Evolutionary conservation across 495 filamentous ascomycete species (phyloP), one percentile per base, ranked within the genome.

Genomic region (Aspergillus ostianus): DNA sequence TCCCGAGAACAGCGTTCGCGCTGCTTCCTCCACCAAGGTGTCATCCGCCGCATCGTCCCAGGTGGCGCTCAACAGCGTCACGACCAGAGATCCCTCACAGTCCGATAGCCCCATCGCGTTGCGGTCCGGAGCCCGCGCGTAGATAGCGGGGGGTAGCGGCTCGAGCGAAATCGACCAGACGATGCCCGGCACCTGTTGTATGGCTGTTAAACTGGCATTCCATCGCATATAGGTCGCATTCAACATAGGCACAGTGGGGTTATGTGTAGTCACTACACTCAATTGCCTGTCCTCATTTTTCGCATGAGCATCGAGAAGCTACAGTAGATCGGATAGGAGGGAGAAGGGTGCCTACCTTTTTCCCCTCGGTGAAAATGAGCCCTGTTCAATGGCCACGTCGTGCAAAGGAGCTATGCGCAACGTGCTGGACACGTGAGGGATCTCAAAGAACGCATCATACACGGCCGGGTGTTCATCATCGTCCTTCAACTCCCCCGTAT

Each of bases 391-490:
- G 1, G 77, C 69, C n/a, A 80, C 63, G 13, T 72, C 71, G 4
- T 70, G 60, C 17, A 81, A 64, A 41, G 64, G 70, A 2, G 66
- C 64, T n/a, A 79, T 61, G 5, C 65, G 61, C 51, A 77, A 61
- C 0, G 72, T 73, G 51, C 65, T 70, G 3, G 53, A 49, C 21
- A 74, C 30, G 12, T 61, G 57, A 3, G 69, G 63, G 20, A 73
- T 58, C 13, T 62, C 61, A 1, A 64, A 66, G 58, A 75, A 73
- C 21, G 58, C 53, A 46, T 66, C 48, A 48, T 70, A 72, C n/a
- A 66, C 65, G 9, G 67, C 32, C 3, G 72, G 72, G 36, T 73
- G 57, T 13, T 62, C 60, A 23, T 61, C 64, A 1, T 64, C 63
- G 21, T 69, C 65, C 10, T 15, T 13, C 36, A 15, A 12, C 36